These are phyloP conservation scores for Nemania sp. DNA, from an alignment of 2,329 filamentous ascomycete species.

Conservation along the genomic window DNA sequence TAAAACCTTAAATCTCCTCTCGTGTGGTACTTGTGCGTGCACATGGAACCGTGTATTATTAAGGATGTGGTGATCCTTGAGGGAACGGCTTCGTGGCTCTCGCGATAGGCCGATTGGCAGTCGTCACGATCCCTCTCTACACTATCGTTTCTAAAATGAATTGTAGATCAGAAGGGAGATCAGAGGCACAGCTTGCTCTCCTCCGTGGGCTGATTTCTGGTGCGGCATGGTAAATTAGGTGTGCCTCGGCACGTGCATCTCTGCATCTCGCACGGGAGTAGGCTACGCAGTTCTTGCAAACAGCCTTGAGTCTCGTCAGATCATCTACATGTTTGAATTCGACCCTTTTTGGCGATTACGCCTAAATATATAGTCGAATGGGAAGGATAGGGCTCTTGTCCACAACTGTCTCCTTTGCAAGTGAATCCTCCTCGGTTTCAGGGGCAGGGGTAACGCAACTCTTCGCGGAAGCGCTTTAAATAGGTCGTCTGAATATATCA, in stretches of 20 bases:
- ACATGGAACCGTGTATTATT: neutral
- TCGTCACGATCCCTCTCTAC: no score
- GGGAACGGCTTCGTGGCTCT: neutral
- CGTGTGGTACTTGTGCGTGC: constrained; percentile 1
- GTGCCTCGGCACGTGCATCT: constrained; percentile 13
- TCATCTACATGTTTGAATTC: neutral
- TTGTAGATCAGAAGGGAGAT: no score
- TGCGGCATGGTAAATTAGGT: neutral
- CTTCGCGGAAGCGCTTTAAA: neutral
- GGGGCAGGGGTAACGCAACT: neutral
- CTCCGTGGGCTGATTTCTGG: no score
- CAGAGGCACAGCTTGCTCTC: no score
- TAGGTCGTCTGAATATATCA: neutral
- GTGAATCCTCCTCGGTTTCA: neutral
- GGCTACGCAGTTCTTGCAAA: neutral
- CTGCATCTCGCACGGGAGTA: constrained; percentile 10
- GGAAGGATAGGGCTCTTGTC: neutral
- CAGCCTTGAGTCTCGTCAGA: neutral
- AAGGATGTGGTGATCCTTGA: neutral
- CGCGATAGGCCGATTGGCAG: neutral
- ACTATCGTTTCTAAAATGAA: no score
- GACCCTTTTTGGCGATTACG: neutral
- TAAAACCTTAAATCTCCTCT: neutral
- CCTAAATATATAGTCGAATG: neutral
- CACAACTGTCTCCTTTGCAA: neutral